A percentile compares a stretch with the other conserved stretches of the same genome.
Evolutionary conservation across 75 land plant genomes (phyloP).

Genomic region (Larix kaempferi): DNA sequence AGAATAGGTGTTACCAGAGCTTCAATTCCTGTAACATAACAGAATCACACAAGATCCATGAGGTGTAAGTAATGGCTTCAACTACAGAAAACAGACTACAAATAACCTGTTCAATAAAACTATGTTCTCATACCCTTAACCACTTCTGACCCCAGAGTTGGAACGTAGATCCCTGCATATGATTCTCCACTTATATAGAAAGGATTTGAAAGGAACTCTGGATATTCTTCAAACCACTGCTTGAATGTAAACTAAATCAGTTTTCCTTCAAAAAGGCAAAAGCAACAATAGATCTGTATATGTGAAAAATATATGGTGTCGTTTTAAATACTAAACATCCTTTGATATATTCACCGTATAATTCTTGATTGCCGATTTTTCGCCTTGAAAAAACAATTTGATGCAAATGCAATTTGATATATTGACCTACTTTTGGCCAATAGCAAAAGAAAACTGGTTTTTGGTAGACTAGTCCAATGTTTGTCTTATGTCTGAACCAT

Average conservation of each 20-base stretch:
- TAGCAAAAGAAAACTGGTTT: neutral
- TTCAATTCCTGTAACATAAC: conserved; percentile 54
- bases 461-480: neutral
- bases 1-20: conserved; percentile 55
- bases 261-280: neutral
- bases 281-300: neutral
- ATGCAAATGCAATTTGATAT: neutral
- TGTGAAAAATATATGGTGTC: neutral
- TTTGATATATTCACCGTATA: neutral
- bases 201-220: conserved; percentile 73
- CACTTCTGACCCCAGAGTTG: conserved; percentile 67
- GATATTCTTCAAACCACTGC: conserved; percentile 83
- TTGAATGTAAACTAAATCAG: conserved; percentile 6
- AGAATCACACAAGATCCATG: neutral
- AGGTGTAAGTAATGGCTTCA: neutral
- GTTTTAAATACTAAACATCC: neutral
- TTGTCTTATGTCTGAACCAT: neutral
- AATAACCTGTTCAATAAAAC: neutral
- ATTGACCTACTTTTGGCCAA: neutral
- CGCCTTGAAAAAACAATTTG: too few species aligned
- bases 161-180: conserved; percentile 91
- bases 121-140: conserved; percentile 50
- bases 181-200: conserved; percentile 90
- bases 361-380: neutral
- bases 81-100: conserved; percentile 4